These are phyloP conservation scores for Penicillium atrosanguineum DNA, from an alignment of 495 filamentous ascomycete species.

Conservation along the genomic window DNA sequence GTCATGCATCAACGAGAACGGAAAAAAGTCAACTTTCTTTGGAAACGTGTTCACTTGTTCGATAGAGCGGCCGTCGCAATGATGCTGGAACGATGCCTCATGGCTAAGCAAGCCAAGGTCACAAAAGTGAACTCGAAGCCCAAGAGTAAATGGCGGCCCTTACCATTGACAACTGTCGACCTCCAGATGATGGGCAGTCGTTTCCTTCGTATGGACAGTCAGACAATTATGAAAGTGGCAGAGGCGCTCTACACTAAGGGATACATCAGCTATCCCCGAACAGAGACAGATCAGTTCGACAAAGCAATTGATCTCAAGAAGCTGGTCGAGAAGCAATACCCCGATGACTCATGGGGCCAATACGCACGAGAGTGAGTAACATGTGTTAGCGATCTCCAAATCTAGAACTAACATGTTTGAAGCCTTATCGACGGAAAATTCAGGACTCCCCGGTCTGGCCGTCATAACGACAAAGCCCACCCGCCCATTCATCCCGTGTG, in stretches of 20 bases:
- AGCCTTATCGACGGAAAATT: slow-evolving; percentile 77
- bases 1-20: slow-evolving; percentile 74
- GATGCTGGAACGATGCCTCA: slow-evolving; percentile 80
- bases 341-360: slow-evolving; percentile 70
- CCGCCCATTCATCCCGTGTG: slow-evolving; percentile 94
- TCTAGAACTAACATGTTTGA: slow-evolving; percentile 9
- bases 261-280: slow-evolving; percentile 95
- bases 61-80: slow-evolving; percentile 79
- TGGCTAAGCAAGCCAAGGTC: slow-evolving; percentile 74
- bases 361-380: slow-evolving; percentile 65
- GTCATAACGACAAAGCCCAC: slow-evolving; percentile 93
- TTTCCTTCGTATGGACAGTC: slow-evolving; percentile 81
- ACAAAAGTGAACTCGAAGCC: slow-evolving; percentile 83
- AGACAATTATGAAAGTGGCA: slow-evolving; percentile 76
- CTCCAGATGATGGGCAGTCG: slow-evolving; percentile 93
- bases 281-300: slow-evolving; percentile 96
- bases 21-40: slow-evolving; percentile 80
- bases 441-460: slow-evolving; percentile 73
- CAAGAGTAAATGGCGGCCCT: slow-evolving; percentile 88
- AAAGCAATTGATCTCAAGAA: slow-evolving; percentile 79
- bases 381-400: not conserved
- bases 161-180: slow-evolving; percentile 96
- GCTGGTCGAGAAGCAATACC: slow-evolving; percentile 80
- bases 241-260: slow-evolving; percentile 91
- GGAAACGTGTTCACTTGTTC: slow-evolving; percentile 80